Conservation (phyloP, 2,329 filamentous ascomycete species). For the Phaeoacremonium minimum region DNA sequence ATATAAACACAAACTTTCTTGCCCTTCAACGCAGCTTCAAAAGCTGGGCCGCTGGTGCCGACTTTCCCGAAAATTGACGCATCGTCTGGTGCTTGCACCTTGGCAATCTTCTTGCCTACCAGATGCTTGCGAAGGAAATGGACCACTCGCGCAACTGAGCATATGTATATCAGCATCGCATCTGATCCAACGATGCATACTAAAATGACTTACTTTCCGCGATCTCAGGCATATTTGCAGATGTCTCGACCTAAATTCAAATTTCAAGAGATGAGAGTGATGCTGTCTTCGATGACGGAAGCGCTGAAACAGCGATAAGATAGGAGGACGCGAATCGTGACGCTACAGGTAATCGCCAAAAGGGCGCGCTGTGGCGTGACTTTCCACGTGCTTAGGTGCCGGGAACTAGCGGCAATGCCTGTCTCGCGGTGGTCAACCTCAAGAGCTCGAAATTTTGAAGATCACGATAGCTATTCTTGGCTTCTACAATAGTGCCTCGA, state of each 20-base stretch:
- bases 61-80: conserved; percentile 86
- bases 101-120: conserved; percentile 75
- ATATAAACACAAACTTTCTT: conserved; percentile 47
- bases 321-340: too few relatives aligned
- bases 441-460: too few relatives aligned
- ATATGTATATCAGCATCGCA: neutral
- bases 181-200: conserved; percentile 1
- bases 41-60: conserved; percentile 71
- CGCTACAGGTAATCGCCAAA: too few relatives aligned
- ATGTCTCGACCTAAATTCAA: too few relatives aligned
- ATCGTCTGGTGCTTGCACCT: conserved; percentile 72
- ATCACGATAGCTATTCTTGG: too few relatives aligned
- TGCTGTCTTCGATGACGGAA: too few relatives aligned
- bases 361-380: conserved; percentile 26
- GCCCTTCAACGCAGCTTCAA: conserved; percentile 69
- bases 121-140: conserved; percentile 79
- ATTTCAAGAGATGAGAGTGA: too few relatives aligned
- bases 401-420: neutral
- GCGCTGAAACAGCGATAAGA: too few relatives aligned
- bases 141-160: conserved; percentile 72
- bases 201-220: conserved; percentile 43
- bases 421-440: neutral
- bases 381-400: neutral
- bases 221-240: conserved; percentile 67
- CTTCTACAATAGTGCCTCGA: neutral